phyloP scores from a whole-genome alignment of 2,329 filamentous ascomycete genomes.

The Metarhizium rileyi region DNA sequence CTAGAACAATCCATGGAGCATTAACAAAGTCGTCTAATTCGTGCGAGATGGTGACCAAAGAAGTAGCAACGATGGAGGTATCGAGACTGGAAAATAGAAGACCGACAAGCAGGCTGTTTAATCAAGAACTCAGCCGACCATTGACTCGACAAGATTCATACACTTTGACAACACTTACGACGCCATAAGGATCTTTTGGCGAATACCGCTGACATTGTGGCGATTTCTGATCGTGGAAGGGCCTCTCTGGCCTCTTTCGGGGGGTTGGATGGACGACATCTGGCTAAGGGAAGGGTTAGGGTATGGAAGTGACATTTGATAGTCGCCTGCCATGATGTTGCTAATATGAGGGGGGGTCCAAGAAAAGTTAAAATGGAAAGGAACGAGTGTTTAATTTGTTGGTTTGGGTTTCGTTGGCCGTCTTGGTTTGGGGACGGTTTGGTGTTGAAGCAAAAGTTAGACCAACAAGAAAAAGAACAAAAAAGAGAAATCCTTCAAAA shows the following conservation, averaged over 20 bases:
- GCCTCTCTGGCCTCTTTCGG: not conserved
- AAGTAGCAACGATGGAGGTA: conserved; percentile 48
- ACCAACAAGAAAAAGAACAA: not conserved
- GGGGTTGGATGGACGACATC: conserved; percentile 14
- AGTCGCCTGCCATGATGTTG: conserved; percentile 16
- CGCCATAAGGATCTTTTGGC: conserved; percentile 23
- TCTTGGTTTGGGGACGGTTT: not conserved
- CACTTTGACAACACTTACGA: conserved; percentile 18
- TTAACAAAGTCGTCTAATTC: conserved; percentile 41
- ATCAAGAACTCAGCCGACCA: not conserved
- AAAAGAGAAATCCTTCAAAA: not conserved
- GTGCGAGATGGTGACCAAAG: conserved; percentile 45
- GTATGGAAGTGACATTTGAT: conserved; percentile 22
- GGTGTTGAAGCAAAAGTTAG: not conserved
- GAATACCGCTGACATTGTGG: conserved; percentile 8
- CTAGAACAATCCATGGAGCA: conserved; percentile 44
- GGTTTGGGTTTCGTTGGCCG: not conserved
- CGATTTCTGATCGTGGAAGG: not conserved
- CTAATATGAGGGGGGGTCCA: not conserved
- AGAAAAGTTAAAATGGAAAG: conserved; percentile 1
- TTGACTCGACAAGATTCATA: too few species aligned
- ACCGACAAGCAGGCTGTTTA: conserved; percentile 36
- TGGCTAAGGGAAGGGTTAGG: conserved; percentile 23
- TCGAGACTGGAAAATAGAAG: conserved; percentile 49
- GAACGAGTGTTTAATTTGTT: conserved; percentile 1